These are phyloP conservation scores for Cordyceps cicadae DNA, from an alignment of 2,329 filamentous ascomycete species.

Conservation along the genomic window DNA sequence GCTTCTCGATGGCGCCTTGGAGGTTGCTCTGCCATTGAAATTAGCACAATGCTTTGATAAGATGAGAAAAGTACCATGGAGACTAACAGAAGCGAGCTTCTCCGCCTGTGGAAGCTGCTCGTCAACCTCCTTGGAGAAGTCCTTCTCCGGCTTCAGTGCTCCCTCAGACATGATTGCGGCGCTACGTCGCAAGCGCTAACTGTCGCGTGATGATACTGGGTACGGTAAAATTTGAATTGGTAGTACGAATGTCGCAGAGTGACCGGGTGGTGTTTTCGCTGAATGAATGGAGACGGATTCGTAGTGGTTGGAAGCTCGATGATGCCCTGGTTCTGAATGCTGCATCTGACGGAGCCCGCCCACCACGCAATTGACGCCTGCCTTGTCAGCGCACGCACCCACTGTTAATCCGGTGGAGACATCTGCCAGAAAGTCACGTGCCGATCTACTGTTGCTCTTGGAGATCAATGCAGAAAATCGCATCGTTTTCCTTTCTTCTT, in stretches of 20 bases:
- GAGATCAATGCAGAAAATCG: not conserved
- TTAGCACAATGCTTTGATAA: conserved; percentile 10
- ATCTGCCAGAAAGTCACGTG: conserved; percentile 3
- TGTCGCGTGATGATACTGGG: not conserved
- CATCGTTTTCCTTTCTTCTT: not conserved
- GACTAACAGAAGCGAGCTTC: conserved; percentile 74
- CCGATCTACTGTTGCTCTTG: not conserved
- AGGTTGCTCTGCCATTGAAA: conserved; percentile 55
- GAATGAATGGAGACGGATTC: not conserved
- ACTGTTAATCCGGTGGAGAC: conserved; percentile 8
- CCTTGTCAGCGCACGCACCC: conserved; percentile 6
- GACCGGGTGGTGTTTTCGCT: not conserved
- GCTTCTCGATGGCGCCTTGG: conserved; percentile 85
- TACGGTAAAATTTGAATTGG: not conserved
- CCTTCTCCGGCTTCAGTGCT: conserved; percentile 89
- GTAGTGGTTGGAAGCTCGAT: conserved; percentile 8
- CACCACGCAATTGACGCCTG: conserved; percentile 11
- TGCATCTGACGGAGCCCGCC: conserved; percentile 6
- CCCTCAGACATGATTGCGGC: conserved; percentile 64
- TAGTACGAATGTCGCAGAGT: not conserved
- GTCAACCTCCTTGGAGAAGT: conserved; percentile 96
- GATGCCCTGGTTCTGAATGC: not conserved
- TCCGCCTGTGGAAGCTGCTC: conserved; percentile 84
- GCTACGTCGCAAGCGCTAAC: conserved; percentile 7
- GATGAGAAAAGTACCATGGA: conserved; percentile 11